phyloP scores from a whole-genome alignment of 2,329 filamentous ascomycete genomes.

The Helotiales sp. region DNA sequence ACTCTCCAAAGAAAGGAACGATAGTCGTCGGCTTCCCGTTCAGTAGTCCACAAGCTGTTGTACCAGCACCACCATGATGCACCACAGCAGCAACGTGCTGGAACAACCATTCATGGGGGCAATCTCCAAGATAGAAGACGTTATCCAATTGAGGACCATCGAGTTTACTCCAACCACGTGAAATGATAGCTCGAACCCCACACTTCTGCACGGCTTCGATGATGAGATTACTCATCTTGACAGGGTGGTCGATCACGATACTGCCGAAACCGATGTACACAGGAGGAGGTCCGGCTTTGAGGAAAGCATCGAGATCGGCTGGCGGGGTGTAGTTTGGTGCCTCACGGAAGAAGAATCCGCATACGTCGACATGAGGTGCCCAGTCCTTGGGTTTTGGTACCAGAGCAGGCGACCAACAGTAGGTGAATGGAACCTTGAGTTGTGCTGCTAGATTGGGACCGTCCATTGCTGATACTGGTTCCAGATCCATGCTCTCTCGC shows the following conservation, averaged over 20 bases:
- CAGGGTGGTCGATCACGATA: constrained; percentile 53
- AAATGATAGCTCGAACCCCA: constrained; percentile 53
- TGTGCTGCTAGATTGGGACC: constrained; percentile 37
- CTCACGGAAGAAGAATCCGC: constrained; percentile 47
- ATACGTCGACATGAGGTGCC: constrained; percentile 40
- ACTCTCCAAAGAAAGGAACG: constrained; percentile 43
- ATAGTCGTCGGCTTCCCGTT: constrained; percentile 40
- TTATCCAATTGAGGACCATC: background rate
- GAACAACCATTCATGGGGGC: constrained; percentile 37
- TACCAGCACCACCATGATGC: constrained; percentile 35
- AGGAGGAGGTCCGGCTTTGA: constrained; percentile 47
- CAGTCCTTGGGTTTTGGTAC: constrained; percentile 43
- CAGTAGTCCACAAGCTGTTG: constrained; percentile 37
- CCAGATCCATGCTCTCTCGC: constrained; percentile 41
- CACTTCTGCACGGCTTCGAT: constrained; percentile 47
- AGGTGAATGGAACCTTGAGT: constrained; percentile 33
- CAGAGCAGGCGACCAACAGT: constrained; percentile 38
- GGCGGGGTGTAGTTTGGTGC: constrained; percentile 41
- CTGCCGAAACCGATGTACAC: constrained; percentile 58
- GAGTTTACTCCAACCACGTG: constrained; percentile 43
- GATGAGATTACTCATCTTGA: constrained; percentile 44
- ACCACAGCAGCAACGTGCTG: constrained; percentile 38
- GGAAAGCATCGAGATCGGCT: constrained; percentile 42
- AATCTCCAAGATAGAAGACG: constrained; percentile 12
- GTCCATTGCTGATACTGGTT: constrained; percentile 38